Evolutionary conservation across 257 asterid genomes (phyloP).

Genomic region (Apocynum venetum): DNA sequence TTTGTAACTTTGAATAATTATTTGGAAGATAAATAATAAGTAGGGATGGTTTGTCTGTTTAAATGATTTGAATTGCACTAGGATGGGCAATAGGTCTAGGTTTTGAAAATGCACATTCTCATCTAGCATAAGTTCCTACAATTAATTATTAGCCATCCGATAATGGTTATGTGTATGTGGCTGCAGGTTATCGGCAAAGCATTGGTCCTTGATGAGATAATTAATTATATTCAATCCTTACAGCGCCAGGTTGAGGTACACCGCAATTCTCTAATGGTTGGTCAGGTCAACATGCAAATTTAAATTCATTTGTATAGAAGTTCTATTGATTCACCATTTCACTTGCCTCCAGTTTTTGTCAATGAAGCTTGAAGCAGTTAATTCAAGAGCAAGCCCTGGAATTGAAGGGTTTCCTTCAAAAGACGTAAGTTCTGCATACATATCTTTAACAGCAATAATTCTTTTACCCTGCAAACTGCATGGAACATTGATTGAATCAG

Average conservation of each 20-base stretch:
- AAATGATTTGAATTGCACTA: neutral
- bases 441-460: neutral
- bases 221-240: constrained; percentile 76
- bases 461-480: neutral
- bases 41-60: neutral
- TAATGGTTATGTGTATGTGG: neutral
- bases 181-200: constrained; percentile 83
- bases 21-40: neutral
- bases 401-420: constrained; percentile 70
- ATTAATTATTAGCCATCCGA: neutral
- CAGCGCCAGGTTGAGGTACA: constrained; percentile 66
- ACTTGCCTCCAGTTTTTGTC: constrained; percentile 65
- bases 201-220: constrained; percentile 84
- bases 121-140: neutral
- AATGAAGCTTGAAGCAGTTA: constrained; percentile 93
- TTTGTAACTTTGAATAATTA: neutral
- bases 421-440: neutral
- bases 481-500: neutral
- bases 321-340: constrained; percentile 6
- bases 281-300: neutral
- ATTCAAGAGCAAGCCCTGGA: constrained; percentile 47
- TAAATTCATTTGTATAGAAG: neutral
- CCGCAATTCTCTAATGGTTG: neutral
- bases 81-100: neutral
- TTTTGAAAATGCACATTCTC: neutral